A percentile compares a stretch with the other conserved stretches of the same genome.
Evolutionary conservation across 768 basidiomycete species (phyloP).

Genomic region (Cyclocybe cylindracea): DNA sequence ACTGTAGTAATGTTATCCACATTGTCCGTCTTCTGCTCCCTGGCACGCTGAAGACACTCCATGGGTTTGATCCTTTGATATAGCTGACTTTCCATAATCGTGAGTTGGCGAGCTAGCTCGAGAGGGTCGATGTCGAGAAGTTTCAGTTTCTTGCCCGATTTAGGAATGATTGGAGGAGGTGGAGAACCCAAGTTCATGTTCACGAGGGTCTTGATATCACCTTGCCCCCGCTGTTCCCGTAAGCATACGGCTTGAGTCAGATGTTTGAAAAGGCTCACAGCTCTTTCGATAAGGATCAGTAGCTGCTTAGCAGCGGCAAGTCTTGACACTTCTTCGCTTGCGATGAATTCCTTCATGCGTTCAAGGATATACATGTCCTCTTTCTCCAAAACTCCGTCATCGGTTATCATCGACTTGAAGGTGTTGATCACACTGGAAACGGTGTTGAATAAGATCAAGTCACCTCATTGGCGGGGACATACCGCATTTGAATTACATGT

Average conservation of each 20-base stretch:
- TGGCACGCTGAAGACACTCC: constrained; percentile 86
- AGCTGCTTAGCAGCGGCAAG: constrained; percentile 77
- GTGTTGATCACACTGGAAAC: constrained; percentile 79
- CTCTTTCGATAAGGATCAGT: constrained; percentile 72
- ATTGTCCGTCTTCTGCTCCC: constrained; percentile 72
- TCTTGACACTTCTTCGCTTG: constrained; percentile 61
- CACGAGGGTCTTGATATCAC: constrained; percentile 57
- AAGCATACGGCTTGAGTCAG: constrained; percentile 4
- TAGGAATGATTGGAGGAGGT: constrained; percentile 77
- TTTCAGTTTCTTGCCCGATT: constrained; percentile 70
- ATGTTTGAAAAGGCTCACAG: constrained; percentile 49
- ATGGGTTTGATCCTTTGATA: constrained; percentile 88
- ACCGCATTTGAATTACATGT: constrained; percentile 86
- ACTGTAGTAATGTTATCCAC: constrained; percentile 85
- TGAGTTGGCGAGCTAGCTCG: constrained; percentile 91
- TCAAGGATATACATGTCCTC: constrained; percentile 83
- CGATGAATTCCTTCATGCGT: constrained; percentile 78
- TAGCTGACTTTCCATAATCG: constrained; percentile 83
- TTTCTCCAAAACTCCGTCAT: constrained; percentile 81
- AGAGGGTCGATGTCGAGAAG: constrained; percentile 84
- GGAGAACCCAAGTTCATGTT: constrained; percentile 58
- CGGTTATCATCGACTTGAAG: constrained; percentile 85
- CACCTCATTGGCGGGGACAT: constrained; percentile 20
- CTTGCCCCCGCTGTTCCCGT: constrained; percentile 46
- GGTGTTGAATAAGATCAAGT: constrained; percentile 1